These are phyloP conservation scores for Trypanosoma lewisi DNA, from an alignment of 208 protist species.

Conservation along the genomic window DNA sequence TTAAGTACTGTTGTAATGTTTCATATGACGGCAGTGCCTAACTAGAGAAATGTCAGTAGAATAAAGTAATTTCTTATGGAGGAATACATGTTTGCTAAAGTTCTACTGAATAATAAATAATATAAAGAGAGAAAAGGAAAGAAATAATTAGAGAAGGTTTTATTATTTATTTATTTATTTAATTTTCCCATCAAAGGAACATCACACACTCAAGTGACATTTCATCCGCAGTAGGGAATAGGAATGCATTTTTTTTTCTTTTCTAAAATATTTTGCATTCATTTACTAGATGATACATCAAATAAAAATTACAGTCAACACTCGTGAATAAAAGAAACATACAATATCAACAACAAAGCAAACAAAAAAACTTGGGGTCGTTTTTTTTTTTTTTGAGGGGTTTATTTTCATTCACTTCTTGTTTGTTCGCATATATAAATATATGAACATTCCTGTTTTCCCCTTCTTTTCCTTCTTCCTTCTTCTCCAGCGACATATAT, in stretches of 20 bases:
- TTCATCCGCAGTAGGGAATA: too few relatives aligned
- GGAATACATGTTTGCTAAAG: slow-evolving; percentile 12
- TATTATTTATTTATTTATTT: too few relatives aligned
- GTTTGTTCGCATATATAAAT: not conserved
- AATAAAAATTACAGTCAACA: not conserved
- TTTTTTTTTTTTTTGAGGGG: slow-evolving; percentile 15
- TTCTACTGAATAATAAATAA: not conserved
- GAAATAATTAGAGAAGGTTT: too few relatives aligned
- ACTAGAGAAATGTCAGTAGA: slow-evolving; percentile 14
- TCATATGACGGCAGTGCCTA: slow-evolving; percentile 1
- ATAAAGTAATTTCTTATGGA: slow-evolving; percentile 11
- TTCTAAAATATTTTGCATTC: not conserved
- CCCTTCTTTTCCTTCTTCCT: slow-evolving; percentile 7
- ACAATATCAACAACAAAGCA: not conserved
- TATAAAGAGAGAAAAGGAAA: not conserved
- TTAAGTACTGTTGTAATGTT: slow-evolving; percentile 14
- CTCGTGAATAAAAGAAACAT: not conserved
- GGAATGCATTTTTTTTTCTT: not conserved
- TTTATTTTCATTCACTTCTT: not conserved
- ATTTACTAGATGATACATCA: not conserved
- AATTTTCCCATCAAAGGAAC: too few relatives aligned
- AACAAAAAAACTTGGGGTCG: not conserved
- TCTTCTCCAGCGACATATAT: too few relatives aligned
- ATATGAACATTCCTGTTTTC: not conserved
- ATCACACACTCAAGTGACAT: too few relatives aligned